Conservation (phyloP, 2,329 filamentous ascomycete species). For the Phaeoacremonium minimum region DNA sequence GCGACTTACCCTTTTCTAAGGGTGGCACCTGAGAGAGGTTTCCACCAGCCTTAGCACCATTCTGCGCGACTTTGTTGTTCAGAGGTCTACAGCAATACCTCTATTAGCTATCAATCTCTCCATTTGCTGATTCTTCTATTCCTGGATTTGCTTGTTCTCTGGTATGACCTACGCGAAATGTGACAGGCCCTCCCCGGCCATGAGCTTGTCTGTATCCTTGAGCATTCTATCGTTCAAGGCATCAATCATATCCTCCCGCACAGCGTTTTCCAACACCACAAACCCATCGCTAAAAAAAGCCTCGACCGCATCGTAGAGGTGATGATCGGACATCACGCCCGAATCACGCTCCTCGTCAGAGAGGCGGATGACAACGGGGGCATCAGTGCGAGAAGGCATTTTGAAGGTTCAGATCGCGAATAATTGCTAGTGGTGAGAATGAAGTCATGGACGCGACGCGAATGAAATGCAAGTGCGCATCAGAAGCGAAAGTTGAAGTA, state of each 20-base stretch:
- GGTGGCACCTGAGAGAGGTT: conserved; percentile 17
- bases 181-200: conserved; percentile 11
- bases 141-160: no score
- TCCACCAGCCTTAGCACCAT: conserved; percentile 13
- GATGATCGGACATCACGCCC: conserved; percentile 16
- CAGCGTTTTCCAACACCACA: conserved; percentile 18
- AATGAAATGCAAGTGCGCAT: no score
- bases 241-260: conserved; percentile 18
- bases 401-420: no score
- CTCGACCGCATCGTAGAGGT: conserved; percentile 18
- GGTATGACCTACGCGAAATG: conserved; percentile 9
- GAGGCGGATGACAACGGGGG: conserved; percentile 7
- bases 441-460: no score
- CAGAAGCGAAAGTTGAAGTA: no score
- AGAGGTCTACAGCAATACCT: conserved; percentile 11
- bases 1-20: conserved; percentile 11
- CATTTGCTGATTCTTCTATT: no score
- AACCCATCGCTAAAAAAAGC: conserved; percentile 18
- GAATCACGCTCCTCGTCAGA: conserved; percentile 16
- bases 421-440: no score
- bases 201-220: conserved; percentile 14
- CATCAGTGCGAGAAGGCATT: no score
- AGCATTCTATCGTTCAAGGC: conserved; percentile 17
- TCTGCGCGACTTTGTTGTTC: conserved; percentile 11
- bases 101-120: neutral